Evolutionary conservation across 2,329 filamentous ascomycete genomes (phyloP), one percentile per base, ranked within the genome.

Genomic region (Monosporascus sp.): DNA sequence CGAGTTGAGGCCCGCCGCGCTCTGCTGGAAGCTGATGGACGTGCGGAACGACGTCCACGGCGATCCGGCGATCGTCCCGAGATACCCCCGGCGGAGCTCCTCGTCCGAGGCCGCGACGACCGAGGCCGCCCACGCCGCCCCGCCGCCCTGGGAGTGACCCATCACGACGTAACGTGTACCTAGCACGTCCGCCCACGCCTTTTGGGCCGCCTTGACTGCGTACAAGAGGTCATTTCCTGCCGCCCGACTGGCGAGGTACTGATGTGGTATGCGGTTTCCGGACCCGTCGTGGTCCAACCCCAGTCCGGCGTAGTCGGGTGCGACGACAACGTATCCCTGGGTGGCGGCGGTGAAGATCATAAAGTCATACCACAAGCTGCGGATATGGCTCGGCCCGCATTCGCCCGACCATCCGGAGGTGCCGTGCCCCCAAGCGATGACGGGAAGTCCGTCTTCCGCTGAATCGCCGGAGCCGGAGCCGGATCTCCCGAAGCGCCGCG

Each of bases 351-450:
- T 9, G 27, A 51, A 46, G 26, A 51, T 51, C 50, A 51, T 51
- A 9, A 51, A 51, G 16, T 51, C 2, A 41, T 51, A 51, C 50
- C 50, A 51, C 26, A 51, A 22, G 27, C 17, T 51, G 41, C 50
- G 50, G 41, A 51, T 26, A 22, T 51, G 50, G 50, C 50, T 51
- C 17, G 50, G 41, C 43, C 38, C 50, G 31, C 50, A 51, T 35
- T 51, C 50, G 41, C 50, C 50, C 24, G 50, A 46, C 50, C 38
- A 16, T 24, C 48, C 35, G 48, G 31, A 43, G 27, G 49, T 51
- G n/a, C 48, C 52, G 26, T 54, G 52, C 20, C 48, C 52, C 52
- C 52, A 54, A 7, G 40, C 52, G 22, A 54, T 37, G 19, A 54
- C 49, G 14, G 52, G 52, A 7, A 50, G 19, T 8, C 52, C 52